phyloP scores from a whole-genome alignment of 192 early-diverging fungal species.

The Podila clonocystis region DNA sequence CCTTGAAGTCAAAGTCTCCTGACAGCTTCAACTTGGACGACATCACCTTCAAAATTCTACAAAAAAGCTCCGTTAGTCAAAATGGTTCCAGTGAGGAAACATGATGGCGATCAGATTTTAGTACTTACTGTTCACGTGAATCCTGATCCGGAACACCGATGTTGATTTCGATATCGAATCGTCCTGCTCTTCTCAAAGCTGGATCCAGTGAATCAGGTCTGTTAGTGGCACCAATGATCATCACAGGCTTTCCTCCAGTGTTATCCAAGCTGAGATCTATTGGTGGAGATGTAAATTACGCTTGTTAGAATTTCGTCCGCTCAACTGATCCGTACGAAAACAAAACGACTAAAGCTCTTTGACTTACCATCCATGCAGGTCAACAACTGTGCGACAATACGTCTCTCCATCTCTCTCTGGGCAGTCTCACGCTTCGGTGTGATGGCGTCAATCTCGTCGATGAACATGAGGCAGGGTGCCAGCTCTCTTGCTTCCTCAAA shows the following conservation, averaged over 20 bases:
- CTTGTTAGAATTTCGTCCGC: no score
- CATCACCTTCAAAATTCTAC: slow-evolving; percentile 81
- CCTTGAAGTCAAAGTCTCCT: slow-evolving; percentile 84
- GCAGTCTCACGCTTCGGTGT: slow-evolving; percentile 91
- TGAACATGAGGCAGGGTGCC: slow-evolving; percentile 94
- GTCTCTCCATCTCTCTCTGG: slow-evolving; percentile 94
- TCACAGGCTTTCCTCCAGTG: slow-evolving; percentile 87
- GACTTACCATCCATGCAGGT: slow-evolving; percentile 91
- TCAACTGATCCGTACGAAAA: background rate
- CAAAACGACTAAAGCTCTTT: background rate
- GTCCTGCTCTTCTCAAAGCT: slow-evolving; percentile 94
- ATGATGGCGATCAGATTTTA: background rate
- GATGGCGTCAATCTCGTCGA: slow-evolving; percentile 99
- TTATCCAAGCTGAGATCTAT: slow-evolving; percentile 90
- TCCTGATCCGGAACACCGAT: slow-evolving; percentile 95
- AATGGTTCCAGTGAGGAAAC: background rate
- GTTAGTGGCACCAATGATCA: slow-evolving; percentile 99
- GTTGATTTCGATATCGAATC: slow-evolving; percentile 98
- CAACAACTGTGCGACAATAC: slow-evolving; percentile 96
- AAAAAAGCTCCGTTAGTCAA: background rate
- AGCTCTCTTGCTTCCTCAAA: slow-evolving; percentile 94
- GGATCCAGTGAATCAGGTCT: slow-evolving; percentile 98
- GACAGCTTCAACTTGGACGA: slow-evolving; percentile 79
- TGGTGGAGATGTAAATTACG: background rate
- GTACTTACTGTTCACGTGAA: slow-evolving; percentile 78